phyloP scores from a whole-genome alignment of 768 basidiomycete genomes.

The Mycena leptocephala region DNA sequence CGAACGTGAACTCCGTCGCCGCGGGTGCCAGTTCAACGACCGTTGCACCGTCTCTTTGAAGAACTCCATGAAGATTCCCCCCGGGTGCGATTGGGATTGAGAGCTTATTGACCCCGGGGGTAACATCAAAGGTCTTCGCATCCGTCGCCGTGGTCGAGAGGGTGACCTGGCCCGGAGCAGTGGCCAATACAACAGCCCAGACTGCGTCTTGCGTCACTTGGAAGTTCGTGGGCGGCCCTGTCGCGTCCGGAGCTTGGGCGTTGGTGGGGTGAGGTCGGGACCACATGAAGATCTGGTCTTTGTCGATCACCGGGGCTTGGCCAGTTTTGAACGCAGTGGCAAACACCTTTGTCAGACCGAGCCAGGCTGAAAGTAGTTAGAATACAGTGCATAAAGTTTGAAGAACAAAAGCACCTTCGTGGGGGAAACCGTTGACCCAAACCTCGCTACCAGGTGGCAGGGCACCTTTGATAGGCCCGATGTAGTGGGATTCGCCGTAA shows the following conservation, averaged over 20 bases:
- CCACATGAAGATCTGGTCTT: conserved; percentile 81
- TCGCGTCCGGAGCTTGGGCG: conserved; percentile 69
- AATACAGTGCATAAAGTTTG: conserved; percentile 13
- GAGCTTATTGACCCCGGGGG: conserved; percentile 75
- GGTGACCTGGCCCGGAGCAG: conserved; percentile 68
- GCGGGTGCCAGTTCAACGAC: conserved; percentile 65
- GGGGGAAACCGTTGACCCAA: conserved; percentile 81
- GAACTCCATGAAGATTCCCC: conserved; percentile 64
- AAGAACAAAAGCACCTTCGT: conserved; percentile 55
- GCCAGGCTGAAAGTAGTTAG: conserved; percentile 64
- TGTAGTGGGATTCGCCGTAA: conserved; percentile 81
- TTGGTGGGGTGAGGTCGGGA: conserved; percentile 75
- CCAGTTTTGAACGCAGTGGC: conserved; percentile 83
- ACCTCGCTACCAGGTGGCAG: conserved; percentile 79
- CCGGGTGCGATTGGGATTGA: conserved; percentile 70
- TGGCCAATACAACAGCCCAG: conserved; percentile 81
- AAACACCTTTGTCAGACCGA: conserved; percentile 78
- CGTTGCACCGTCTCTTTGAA: conserved; percentile 65
- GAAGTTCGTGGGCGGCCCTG: conserved; percentile 71
- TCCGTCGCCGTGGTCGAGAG: conserved; percentile 65
- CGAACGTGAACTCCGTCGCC: conserved; percentile 64
- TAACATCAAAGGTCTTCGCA: conserved; percentile 64
- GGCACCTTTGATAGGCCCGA: conserved; percentile 83
- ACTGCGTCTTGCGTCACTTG: conserved; percentile 74
- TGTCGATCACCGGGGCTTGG: conserved; percentile 66